Base-by-base conservation (phyloP, 352 stramenopile species). In the Pythium vanterpoolii region DNA sequence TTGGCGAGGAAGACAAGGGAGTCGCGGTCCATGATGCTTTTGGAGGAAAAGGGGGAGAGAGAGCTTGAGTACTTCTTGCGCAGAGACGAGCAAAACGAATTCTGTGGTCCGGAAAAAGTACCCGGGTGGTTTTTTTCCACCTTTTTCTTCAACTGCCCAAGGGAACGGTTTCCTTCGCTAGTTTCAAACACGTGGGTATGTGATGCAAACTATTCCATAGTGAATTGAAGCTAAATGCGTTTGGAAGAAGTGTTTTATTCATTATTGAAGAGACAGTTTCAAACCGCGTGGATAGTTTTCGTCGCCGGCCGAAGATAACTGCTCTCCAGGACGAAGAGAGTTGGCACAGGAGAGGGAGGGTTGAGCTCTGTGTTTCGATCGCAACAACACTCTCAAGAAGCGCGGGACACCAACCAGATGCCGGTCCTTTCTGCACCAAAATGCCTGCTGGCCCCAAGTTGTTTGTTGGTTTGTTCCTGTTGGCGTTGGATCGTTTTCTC, bases 1-100 rank as follows among this genome's bases (percentile, higher is more conserved):
- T 88, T 90, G 56, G 86, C 83, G 51, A 95, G 78, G 73, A 89
- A 90, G 31, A 91, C 79, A 53, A 89, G 81, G 26, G 78, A 81
- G 66, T 88, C 76, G 30, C 83, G 83, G 76, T 93, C 83, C 82
- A 92, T 92, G 24, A 34, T 75, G 50, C 16, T 50, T 52, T 44
- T 21, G 8, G 28, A 27, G 19, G 43, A 33, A 47, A n/a, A 54
- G 34, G 51, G 43, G 50, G 31, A 62, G 33, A 60, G 53, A 28
- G 19, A 28, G 26, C 39, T 68, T 30, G 51, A 62, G 55, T 55
- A 55, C 38, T 65, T 65, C 69, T 73, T 70, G 71, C 65, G 73
- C 61, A 45, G 39, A 60, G 61, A 45, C 19, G 51, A 64, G 76
- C 67, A 83, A 86, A 86, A 78, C 66, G 72, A 70, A 83, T 77